These are phyloP conservation scores for Globisporangium middletonii DNA, from an alignment of 352 stramenopile genomes.

Conservation along the genomic window DNA sequence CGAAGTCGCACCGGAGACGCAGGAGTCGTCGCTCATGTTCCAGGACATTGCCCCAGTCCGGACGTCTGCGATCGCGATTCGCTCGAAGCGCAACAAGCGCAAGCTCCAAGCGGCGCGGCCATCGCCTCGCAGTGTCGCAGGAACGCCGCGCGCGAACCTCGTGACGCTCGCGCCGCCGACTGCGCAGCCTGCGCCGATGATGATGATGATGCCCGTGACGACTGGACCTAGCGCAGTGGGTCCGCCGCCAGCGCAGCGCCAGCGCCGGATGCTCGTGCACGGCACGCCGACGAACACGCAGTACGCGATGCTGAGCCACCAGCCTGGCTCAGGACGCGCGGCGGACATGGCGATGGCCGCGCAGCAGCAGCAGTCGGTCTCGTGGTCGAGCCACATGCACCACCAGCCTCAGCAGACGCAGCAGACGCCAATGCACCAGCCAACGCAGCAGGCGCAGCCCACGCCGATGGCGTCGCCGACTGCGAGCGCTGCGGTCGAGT, in stretches of 20 bases:
- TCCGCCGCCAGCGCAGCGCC: constrained; percentile 13
- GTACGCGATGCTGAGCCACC: constrained; percentile 11
- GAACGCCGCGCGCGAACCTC: constrained; percentile 30
- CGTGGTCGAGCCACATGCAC: constrained; percentile 9
- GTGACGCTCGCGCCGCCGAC: constrained; percentile 20
- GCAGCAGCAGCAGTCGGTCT: constrained; percentile 1
- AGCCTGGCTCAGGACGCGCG: constrained; percentile 6
- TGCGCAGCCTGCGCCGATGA: constrained; percentile 15
- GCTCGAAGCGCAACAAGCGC: constrained; percentile 94
- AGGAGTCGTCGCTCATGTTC: constrained; percentile 78
- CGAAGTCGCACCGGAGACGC: constrained; percentile 83
- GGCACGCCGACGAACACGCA: constrained; percentile 15
- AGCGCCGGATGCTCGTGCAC: constrained; percentile 14
- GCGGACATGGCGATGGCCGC: constrained; percentile 10
- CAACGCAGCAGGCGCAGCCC: constrained; percentile 7
- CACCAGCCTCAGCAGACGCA: neutral
- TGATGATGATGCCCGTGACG: neutral
- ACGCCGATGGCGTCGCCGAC: constrained; percentile 16
- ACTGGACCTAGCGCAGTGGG: neutral
- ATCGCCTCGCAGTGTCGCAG: constrained; percentile 32
- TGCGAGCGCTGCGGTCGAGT: constrained; percentile 42
- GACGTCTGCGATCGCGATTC: constrained; percentile 88
- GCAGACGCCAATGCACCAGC: constrained; percentile 11
- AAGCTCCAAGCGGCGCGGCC: constrained; percentile 45
- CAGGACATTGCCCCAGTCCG: constrained; percentile 87